Evolutionary conservation across 768 basidiomycete species (phyloP).

Genomic region (Suillus plorans): DNA sequence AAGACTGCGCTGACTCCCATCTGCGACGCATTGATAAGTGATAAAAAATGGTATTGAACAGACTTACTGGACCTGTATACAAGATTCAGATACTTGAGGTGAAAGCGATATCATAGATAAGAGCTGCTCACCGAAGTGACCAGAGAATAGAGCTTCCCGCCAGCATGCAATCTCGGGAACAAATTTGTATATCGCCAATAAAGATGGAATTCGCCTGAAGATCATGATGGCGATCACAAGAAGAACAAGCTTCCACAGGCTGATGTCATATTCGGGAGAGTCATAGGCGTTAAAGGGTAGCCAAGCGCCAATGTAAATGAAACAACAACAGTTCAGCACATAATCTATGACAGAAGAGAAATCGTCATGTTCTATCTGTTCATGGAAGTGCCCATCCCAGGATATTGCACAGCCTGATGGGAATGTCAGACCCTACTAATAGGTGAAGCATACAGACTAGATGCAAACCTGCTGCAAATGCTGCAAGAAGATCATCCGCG

Average conservation of each 20-base stretch:
- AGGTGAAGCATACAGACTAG: neutral
- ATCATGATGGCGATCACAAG: conserved; percentile 68
- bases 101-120: neutral
- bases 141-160: conserved; percentile 86
- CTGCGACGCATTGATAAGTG: conserved; percentile 30
- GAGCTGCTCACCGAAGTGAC: conserved; percentile 73
- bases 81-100: neutral
- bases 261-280: conserved; percentile 54
- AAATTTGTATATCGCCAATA: conserved; percentile 76
- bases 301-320: conserved; percentile 89
- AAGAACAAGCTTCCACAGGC: conserved; percentile 68
- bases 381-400: conserved; percentile 85
- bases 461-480: conserved; percentile 73
- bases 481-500: conserved; percentile 85
- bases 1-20: conserved; percentile 96
- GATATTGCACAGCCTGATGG: conserved; percentile 80
- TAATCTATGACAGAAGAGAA: conserved; percentile 92
- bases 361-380: conserved; percentile 75
- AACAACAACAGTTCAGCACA: conserved; percentile 76
- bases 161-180: conserved; percentile 86
- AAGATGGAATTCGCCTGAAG: conserved; percentile 77
- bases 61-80: conserved; percentile 51
- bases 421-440: conserved; percentile 6
- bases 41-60: neutral
- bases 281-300: conserved; percentile 64